Evolutionary conservation across 495 filamentous ascomycete genomes (phyloP), one percentile per base, ranked within the genome.

Genomic region (Penicillium herquei): DNA sequence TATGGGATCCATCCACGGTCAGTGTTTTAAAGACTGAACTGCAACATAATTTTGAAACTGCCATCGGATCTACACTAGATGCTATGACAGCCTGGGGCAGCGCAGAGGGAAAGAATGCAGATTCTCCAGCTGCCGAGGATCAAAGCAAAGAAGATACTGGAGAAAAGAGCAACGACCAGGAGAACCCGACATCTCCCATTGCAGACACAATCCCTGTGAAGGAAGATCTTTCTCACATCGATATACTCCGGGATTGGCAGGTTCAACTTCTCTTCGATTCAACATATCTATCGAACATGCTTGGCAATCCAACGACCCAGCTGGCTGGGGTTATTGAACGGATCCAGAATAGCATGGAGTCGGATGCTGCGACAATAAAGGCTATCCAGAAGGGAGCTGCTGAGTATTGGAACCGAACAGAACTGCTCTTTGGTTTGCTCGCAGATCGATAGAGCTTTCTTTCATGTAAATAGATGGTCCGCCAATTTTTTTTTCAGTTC

Each of bases 181-280:
- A 45, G 3, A 11, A 31, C 2, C 8, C 21, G 14, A 6, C 12
- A 46, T 13, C 21, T 44, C 6, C 30, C 9, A 7, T 12, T 16
- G 11, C 34, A 31, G 13, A 52, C 40, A 34, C 34, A 41, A 58
- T 51, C 33, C 18, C 56, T 39, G 56, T 54, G 30, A 50, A 57
- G 30, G 48, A 65, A 6, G 26, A 34, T 35, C 34, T 55, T 7
- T 30, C 56, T 11, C 33, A 56, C 8, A n/a, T 45, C 43, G 54
- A 70, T 10, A 16, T 52, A 31, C n/a, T 68, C 7, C 75, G 67
- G 3, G 85, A 89, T 49, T 72, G 82, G 59, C 78, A 83, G 9
- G 78, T 87, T 6, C 94, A 97, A 62, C 79, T 87, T 45, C 76
- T 92, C 17, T 94, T 95, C 59, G 94, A 98, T 64, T 68, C 86